phyloP scores from a whole-genome alignment of 2,329 filamentous ascomycete genomes.

The Rhinocladiella mackenziei region DNA sequence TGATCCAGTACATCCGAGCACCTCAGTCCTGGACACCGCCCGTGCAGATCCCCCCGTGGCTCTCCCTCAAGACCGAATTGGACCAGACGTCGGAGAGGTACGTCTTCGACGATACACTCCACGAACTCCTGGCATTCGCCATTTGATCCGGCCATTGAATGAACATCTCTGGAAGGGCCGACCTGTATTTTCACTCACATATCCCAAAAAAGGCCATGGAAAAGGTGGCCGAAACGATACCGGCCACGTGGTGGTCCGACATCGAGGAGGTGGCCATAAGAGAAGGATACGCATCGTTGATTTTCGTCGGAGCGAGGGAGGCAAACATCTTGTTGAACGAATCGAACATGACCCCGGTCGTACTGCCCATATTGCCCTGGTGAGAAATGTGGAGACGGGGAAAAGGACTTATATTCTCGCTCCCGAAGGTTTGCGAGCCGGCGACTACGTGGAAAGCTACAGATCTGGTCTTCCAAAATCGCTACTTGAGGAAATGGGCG shows the following conservation, averaged over 20 bases:
- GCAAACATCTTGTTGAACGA: conserved; percentile 82
- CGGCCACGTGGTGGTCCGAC: conserved; percentile 80
- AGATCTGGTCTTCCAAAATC: conserved; percentile 82
- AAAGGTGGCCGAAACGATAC: conserved; percentile 90
- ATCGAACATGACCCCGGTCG: conserved; percentile 95
- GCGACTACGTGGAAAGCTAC: conserved; percentile 90
- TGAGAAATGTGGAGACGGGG: conserved; percentile 69
- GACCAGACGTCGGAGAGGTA: conserved; percentile 37
- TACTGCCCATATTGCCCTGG: conserved; percentile 84
- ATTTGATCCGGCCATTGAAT: conserved; percentile 88
- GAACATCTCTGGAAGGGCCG: conserved; percentile 95
- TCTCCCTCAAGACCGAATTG: conserved; percentile 23
- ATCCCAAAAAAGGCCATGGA: conserved; percentile 84
- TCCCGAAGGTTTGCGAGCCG: conserved; percentile 87
- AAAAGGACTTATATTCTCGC: conserved; percentile 88
- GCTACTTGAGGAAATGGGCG: conserved; percentile 86
- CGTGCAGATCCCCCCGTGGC: conserved; percentile 7
- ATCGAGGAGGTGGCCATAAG: conserved; percentile 89
- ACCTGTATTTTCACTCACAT: conserved; percentile 76
- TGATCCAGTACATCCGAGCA: conserved; percentile 51
- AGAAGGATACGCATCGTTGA: conserved; percentile 88
- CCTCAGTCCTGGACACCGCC: conserved; percentile 38
- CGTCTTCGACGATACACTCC: conserved; percentile 84
- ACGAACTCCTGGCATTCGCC: conserved; percentile 84
- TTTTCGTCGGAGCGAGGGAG: conserved; percentile 72